Conservation (phyloP, 2,329 filamentous ascomycete species). For the Escovopsis sp. region DNA sequence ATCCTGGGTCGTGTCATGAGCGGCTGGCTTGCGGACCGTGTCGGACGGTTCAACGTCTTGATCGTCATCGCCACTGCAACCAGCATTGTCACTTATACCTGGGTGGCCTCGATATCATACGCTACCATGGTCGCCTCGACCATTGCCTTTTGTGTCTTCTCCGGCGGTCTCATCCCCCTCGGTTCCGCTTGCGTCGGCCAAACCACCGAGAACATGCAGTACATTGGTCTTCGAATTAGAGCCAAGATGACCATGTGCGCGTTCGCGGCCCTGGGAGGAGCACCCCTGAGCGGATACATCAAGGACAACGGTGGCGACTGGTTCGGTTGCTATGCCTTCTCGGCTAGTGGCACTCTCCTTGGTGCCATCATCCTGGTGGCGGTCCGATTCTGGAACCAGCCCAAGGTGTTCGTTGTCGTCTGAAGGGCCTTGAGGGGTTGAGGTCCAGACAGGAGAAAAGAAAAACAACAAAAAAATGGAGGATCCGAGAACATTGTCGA, state of each 20-base stretch:
- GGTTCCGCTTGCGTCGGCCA: constrained; percentile 18
- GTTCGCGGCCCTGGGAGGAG: constrained; percentile 11
- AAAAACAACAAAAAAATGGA: no score
- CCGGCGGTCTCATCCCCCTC: constrained; percentile 20
- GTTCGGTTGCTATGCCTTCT: constrained; percentile 7
- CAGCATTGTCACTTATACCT: constrained; percentile 15
- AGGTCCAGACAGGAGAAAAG: no score
- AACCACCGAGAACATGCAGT: constrained; percentile 14
- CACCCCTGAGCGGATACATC: constrained; percentile 11
- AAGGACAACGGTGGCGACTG: constrained; percentile 5
- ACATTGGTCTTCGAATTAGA: constrained; percentile 18
- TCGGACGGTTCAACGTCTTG: constrained; percentile 34
- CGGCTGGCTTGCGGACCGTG: constrained; percentile 35
- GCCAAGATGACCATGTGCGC: constrained; percentile 18
- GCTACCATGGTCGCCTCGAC: constrained; percentile 10
- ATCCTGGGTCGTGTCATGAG: constrained; percentile 36
- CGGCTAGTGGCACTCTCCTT: constrained; percentile 5
- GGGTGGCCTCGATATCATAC: constrained; percentile 13
- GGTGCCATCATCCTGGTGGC: constrained; percentile 7
- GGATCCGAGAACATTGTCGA: no score
- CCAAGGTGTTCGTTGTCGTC: constrained; percentile 3
- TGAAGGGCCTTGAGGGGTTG: not conserved
- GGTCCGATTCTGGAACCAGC: constrained; percentile 7
- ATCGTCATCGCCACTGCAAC: constrained; percentile 9
- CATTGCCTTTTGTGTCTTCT: constrained; percentile 16